Evolutionary conservation across 1,284 basidiomycete genomes (phyloP), one percentile per base, ranked within the genome.

Genomic region (Wolfiporia cocos): DNA sequence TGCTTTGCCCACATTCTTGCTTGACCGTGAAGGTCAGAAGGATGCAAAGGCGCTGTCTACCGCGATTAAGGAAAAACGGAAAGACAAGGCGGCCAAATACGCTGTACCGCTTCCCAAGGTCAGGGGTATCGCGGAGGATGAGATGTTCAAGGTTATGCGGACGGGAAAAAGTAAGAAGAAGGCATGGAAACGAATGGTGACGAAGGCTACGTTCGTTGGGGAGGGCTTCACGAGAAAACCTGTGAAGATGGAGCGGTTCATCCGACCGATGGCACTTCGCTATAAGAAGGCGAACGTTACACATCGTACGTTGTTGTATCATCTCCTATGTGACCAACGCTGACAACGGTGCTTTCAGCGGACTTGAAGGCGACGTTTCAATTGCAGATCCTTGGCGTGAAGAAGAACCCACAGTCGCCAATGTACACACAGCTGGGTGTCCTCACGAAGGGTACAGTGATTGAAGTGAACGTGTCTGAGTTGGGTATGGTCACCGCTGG

Each of bases 101-200:
- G 83, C 92, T 20, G 96, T 99, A 2, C 96, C 95, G 3, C 62
- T 99, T 49, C 95, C 96, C 37, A 96, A 95, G 66, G 96, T 99
- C 40, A 74, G 95, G 43, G 96, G 96, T 34, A 98, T 99, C 55
- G 94, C 95, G 15, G 96, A 99, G 65, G 96, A 99, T 59, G 96
- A 99, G 73, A 96, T 95, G 81, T 99, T 99, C 78, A 98, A 96
- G 74, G 96, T 99, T 26, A 78, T 99, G 76, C 92, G 94, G 73
- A 95, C 95, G 0, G 96, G 96, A 43, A 98, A 98, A 74, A 88
- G 81, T 61, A 98, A 95, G 72, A 82, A 79, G 62, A 99, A 99
- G 68, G 80, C 87, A 20, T 99, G 96, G 96, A 99, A 99, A 72
- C 81, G 96, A 53, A 98, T 99, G 95, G 92, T 99, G 51, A 97